Evolutionary conservation across 176 grass and related monocot genomes (phyloP).

Genomic region (Hordeum marinum): DNA sequence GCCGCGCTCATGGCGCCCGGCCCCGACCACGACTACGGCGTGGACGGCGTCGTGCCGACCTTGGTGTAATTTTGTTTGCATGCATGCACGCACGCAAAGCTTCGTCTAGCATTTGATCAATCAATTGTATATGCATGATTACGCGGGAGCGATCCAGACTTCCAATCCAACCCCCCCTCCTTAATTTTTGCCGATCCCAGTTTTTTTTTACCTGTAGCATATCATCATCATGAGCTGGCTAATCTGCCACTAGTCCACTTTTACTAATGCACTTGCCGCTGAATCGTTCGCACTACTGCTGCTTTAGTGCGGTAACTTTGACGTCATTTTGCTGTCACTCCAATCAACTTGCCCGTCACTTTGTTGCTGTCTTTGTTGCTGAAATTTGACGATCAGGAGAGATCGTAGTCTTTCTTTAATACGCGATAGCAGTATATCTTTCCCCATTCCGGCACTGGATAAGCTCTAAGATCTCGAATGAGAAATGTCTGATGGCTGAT

Average conservation of each 20-base stretch:
- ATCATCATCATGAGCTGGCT: constrained; percentile 14
- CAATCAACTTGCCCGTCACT: background rate
- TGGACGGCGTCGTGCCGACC: constrained; percentile 68
- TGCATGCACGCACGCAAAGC: constrained; percentile 13
- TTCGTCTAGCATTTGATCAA: constrained; percentile 8
- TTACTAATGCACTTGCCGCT: background rate
- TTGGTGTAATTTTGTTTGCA: constrained; percentile 45
- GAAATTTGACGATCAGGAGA: background rate
- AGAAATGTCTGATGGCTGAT: background rate
- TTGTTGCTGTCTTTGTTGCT: background rate
- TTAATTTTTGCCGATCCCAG: background rate
- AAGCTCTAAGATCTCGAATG: background rate
- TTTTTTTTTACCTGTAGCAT: background rate
- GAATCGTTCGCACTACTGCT: background rate
- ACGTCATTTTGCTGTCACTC: background rate
- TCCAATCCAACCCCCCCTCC: background rate
- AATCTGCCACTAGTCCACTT: background rate
- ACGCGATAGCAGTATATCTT: background rate
- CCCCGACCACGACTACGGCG: constrained; percentile 44
- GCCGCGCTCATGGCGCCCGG: constrained; percentile 55
- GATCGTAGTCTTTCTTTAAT: constrained; percentile 9
- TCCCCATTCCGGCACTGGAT: background rate
- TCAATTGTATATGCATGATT: constrained; percentile 21
- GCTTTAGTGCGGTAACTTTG: background rate
- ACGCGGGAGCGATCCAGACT: constrained; percentile 31